Base-by-base conservation (phyloP, 2,329 filamentous ascomycete genomes). In the Xylariales sp. region DNA sequence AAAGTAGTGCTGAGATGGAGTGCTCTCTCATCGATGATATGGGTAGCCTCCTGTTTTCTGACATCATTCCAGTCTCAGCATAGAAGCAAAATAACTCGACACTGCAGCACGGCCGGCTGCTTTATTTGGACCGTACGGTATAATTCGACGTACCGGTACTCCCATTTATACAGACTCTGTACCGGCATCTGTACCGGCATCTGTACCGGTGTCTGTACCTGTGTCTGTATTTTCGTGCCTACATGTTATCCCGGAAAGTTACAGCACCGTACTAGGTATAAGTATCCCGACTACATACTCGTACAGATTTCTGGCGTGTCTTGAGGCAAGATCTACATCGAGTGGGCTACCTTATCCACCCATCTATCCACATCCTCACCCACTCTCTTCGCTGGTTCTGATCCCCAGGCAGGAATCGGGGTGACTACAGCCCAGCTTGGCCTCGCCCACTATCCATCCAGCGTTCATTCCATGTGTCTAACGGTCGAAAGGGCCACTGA, bases 351-450 rank as follows among this genome's bases (percentile, higher is more conserved):
- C 48, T 62, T 69, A 69, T 54, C 60, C 67, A 67, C 63, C 56
- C 55, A n/a, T 63, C 64, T 65, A 65, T 62, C 64, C 68, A 67
- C 65, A 65, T 48, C 48, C 52, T 55, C 62, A 58, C 54, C 69
- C 69, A 69, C 69, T 69, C 65, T 62, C 55, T 48, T 61, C 46
- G 28, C 52, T 62, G 58, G 30, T 57, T 14, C 49, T 53, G 43
- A 9, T 45, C 32, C 23, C 16, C 23, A 32, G 32, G 39, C 23
- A 60, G 23, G 41, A 45, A 53, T 65, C 48, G 23, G 57, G 58
- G 58, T 65, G 55, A 57, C 49, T 69, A 56, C 46, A 49, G 48
- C 28, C 49, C 34, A 57, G 23, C 62, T 55, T 65, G 62, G 34
- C 50, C 18, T 70, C 62, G 57, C 39, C 14, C 65, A 53, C 43